phyloP scores from a whole-genome alignment of 1,139 yeast species.

The Scheffersomyces lignicola region DNA sequence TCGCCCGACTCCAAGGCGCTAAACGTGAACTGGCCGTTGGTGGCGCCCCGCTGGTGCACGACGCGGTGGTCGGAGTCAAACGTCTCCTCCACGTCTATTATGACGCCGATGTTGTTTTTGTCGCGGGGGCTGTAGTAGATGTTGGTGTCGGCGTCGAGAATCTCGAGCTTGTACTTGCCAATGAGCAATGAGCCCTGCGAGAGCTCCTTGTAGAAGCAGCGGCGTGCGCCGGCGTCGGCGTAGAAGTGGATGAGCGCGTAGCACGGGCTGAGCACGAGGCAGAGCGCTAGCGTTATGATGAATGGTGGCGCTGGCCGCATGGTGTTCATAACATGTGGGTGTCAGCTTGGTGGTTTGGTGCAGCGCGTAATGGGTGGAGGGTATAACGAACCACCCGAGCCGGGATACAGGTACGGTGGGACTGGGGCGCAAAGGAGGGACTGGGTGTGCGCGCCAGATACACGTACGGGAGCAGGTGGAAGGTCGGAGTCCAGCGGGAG shows the following conservation, averaged over 20 bases:
- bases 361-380: no score
- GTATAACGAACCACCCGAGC: no score
- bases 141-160: constrained; percentile 44
- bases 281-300: no score
- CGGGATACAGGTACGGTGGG: no score
- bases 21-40: constrained; percentile 66
- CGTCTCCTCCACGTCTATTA: constrained; percentile 58
- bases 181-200: constrained; percentile 58
- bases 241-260: constrained; percentile 43
- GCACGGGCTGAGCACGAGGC: background rate
- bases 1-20: constrained; percentile 72
- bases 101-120: constrained; percentile 26
- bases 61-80: constrained; percentile 71
- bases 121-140: constrained; percentile 44
- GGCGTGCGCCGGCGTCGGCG: constrained; percentile 55
- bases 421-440: no score
- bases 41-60: constrained; percentile 59
- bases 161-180: constrained; percentile 60
- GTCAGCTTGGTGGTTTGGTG: no score
- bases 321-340: no score
- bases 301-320: no score
- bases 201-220: constrained; percentile 68
- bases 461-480: no score
- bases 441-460: no score
- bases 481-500: no score